Percentiles rank a stretch among this genome's conserved stretches.
These are phyloP conservation scores for Debaryomyces castellii DNA, from an alignment of 805 yeast genomes.

Conservation along the genomic window DNA sequence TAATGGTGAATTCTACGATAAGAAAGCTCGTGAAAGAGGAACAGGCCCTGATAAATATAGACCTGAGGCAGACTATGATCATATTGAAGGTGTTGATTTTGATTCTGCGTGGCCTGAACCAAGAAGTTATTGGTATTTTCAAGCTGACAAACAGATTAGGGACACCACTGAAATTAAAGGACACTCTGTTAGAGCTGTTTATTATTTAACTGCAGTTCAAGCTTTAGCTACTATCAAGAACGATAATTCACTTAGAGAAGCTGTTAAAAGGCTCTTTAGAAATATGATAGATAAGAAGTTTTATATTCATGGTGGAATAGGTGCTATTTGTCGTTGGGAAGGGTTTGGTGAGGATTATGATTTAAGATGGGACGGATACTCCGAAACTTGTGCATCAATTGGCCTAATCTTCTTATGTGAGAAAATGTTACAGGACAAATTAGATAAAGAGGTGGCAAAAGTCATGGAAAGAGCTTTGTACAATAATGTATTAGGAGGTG, in stretches of 20 bases:
- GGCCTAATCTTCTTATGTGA: conserved; percentile 17
- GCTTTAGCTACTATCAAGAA: conserved; percentile 14
- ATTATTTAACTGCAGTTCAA: conserved; percentile 19
- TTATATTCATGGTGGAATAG: conserved; percentile 24
- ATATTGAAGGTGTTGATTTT: conserved; percentile 7
- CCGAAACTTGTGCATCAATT: conserved; percentile 25
- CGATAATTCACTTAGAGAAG: conserved; percentile 10
- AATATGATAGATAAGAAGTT: conserved; percentile 19
- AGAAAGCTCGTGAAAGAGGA: conserved; percentile 15
- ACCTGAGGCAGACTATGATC: conserved; percentile 7
- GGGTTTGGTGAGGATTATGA: conserved; percentile 23
- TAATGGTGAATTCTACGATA: conserved; percentile 15
- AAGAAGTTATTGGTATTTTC: conserved; percentile 18
- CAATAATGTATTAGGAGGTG: conserved; percentile 21
- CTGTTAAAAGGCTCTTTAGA: conserved; percentile 14
- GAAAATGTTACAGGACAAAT: conserved; percentile 11
- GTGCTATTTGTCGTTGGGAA: conserved; percentile 18
- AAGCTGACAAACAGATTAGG: conserved; percentile 17
- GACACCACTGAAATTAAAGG: conserved; percentile 16
- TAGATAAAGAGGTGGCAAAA: conserved; percentile 13
- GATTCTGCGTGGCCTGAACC: conserved; percentile 6
- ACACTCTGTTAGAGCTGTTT: conserved; percentile 20
- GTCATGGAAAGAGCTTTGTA: conserved; percentile 20
- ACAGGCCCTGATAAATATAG: conserved; percentile 10
- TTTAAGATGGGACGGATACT: conserved; percentile 19